Percentiles rank a stretch among this genome's conserved stretches.
These are phyloP conservation scores for Dorcoceras hygrometricum DNA, from an alignment of 257 asterid species.

Conservation along the genomic window DNA sequence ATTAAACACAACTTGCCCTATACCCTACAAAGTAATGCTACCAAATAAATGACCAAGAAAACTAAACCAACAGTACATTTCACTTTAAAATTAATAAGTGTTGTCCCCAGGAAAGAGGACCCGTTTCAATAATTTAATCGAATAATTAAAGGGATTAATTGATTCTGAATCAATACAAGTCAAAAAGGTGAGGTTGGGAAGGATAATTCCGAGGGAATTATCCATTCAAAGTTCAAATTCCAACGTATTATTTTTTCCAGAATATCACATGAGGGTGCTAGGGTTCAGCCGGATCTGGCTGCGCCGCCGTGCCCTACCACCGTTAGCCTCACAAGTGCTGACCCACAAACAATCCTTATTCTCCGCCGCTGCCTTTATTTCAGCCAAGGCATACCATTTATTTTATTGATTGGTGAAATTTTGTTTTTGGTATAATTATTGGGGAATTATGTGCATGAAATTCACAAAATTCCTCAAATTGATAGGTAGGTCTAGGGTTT, in stretches of 20 bases:
- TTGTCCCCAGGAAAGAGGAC: not conserved
- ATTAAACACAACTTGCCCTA: not conserved
- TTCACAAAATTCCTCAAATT: constrained; percentile 26
- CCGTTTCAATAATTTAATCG: not conserved
- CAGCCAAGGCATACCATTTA: not conserved
- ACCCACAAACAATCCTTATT: constrained; percentile 14
- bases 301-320: constrained; percentile 8
- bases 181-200: constrained; percentile 31
- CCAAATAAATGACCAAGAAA: not conserved
- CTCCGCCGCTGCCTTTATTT: constrained; percentile 29
- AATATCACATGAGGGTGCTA: constrained; percentile 26
- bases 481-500: not conserved
- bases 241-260: constrained; percentile 33
- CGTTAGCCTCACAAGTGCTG: not conserved
- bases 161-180: constrained; percentile 27
- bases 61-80: not conserved
- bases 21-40: not conserved
- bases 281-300: not conserved
- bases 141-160: constrained; percentile 7
- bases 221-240: constrained; percentile 38
- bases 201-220: constrained; percentile 30
- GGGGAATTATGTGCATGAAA: constrained; percentile 16
- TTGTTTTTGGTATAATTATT: not conserved
- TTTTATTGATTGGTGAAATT: constrained; percentile 7
- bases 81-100: not conserved